phyloP scores from a whole-genome alignment of 129 eudicot genomes.

The Arctium lappa region DNA sequence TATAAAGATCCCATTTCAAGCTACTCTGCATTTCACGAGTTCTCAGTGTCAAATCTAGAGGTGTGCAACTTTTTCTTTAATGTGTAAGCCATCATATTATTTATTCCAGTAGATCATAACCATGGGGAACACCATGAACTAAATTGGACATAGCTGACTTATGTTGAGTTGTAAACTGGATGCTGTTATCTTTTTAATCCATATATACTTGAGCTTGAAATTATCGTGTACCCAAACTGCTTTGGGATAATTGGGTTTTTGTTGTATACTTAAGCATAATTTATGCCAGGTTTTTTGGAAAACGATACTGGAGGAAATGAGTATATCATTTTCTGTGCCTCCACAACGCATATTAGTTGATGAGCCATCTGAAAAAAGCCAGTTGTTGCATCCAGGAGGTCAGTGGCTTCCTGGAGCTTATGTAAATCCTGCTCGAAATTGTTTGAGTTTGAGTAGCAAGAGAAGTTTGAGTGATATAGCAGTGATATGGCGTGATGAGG shows the following conservation, averaged over 20 bases:
- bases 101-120: background rate
- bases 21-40: slow-evolving; percentile 70
- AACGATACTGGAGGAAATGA: slow-evolving; percentile 61
- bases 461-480: slow-evolving; percentile 49
- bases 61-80: slow-evolving; percentile 27
- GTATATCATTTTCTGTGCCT: slow-evolving; percentile 57
- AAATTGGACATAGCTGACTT: background rate
- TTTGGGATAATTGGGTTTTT: background rate
- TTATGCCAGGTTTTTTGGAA: slow-evolving; percentile 64
- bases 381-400: slow-evolving; percentile 57
- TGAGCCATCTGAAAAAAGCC: slow-evolving; percentile 38
- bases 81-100: background rate
- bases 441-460: slow-evolving; percentile 48
- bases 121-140: background rate
- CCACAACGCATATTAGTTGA: slow-evolving; percentile 57
- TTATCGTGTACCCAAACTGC: background rate
- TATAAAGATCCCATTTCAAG: slow-evolving; percentile 84
- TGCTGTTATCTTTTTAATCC: background rate
- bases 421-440: slow-evolving; percentile 67
- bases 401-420: slow-evolving; percentile 90
- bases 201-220: background rate
- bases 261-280: background rate
- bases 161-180: background rate
- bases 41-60: slow-evolving; percentile 80
- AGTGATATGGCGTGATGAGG: slow-evolving; percentile 80